These are phyloP conservation scores for Petunia axillaris DNA, from an alignment of 257 asterid genomes.

Conservation along the genomic window DNA sequence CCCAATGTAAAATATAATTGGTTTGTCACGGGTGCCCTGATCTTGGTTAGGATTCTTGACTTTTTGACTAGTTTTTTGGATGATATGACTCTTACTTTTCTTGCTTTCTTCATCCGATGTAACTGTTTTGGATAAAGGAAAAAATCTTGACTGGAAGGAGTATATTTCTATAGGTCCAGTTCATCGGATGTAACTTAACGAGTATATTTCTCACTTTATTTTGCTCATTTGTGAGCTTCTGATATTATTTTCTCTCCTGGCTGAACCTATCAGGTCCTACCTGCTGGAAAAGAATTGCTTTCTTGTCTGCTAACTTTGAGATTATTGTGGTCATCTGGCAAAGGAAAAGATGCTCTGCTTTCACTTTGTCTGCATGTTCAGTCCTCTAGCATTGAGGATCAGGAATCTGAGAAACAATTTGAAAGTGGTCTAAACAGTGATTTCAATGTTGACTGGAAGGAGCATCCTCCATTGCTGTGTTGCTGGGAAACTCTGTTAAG, in stretches of 20 bases:
- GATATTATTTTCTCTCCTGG: constrained; percentile 17
- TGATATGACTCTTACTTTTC: constrained; percentile 17
- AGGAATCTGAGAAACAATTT: constrained; percentile 45
- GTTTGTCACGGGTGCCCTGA: neutral
- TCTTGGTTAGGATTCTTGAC: neutral
- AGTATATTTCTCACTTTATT: neutral
- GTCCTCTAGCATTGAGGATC: constrained; percentile 49
- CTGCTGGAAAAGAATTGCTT: constrained; percentile 73
- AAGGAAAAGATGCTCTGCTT: constrained; percentile 66
- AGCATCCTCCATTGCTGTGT: constrained; percentile 68
- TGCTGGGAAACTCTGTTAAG: constrained; percentile 69
- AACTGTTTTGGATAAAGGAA: neutral
- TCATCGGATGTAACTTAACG: neutral
- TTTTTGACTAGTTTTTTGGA: constrained; percentile 14
- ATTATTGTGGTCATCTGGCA: constrained; percentile 61
- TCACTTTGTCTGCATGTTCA: constrained; percentile 45
- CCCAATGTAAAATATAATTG: neutral
- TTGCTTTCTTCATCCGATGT: neutral
- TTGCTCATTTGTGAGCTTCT: constrained; percentile 12
- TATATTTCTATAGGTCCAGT: neutral
- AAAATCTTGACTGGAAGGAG: neutral
- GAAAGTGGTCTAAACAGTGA: constrained; percentile 40
- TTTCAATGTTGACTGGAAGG: constrained; percentile 64
- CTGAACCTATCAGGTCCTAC: constrained; percentile 57
- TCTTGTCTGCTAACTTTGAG: constrained; percentile 68